Percentiles rank a stretch among this genome's conserved stretches.
Evolutionary conservation across 2,329 filamentous ascomycete species (phyloP).

Genomic region (Dactylonectria macrodidyma): DNA sequence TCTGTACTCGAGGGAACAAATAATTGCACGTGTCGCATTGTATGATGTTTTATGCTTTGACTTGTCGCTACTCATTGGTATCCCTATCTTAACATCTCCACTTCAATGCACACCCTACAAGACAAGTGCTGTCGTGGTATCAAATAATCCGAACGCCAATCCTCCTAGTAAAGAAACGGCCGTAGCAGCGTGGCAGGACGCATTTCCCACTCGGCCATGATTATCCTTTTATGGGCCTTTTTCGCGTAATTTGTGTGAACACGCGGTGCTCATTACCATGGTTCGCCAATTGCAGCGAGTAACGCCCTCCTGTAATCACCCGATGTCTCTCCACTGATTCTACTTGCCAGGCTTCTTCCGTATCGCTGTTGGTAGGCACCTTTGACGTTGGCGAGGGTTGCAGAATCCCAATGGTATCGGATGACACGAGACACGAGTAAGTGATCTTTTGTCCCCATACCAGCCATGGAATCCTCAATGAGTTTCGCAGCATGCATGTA

Average conservation of each 20-base stretch:
- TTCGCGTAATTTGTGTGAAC: not conserved
- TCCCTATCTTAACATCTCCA: slow-evolving; percentile 27
- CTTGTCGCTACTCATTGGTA: slow-evolving; percentile 30
- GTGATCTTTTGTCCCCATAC: slow-evolving; percentile 88
- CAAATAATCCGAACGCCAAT: slow-evolving; percentile 36
- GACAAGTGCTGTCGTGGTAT: slow-evolving; percentile 29
- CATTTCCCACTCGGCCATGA: slow-evolving; percentile 10
- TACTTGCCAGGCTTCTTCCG: slow-evolving; percentile 74
- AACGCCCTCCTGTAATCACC: slow-evolving; percentile 86
- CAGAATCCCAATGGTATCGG: slow-evolving; percentile 85
- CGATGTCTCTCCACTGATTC: slow-evolving; percentile 87
- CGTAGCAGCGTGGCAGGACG: slow-evolving; percentile 30
- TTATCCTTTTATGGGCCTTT: not conserved
- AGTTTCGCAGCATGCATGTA: slow-evolving; percentile 86
- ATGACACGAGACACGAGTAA: slow-evolving; percentile 85
- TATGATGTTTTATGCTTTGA: not conserved
- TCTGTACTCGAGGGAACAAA: not conserved
- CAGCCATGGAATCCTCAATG: slow-evolving; percentile 90
- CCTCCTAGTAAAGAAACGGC: slow-evolving; percentile 29
- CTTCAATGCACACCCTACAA: slow-evolving; percentile 24
- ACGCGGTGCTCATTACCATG: slow-evolving; percentile 33
- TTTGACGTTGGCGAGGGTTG: slow-evolving; percentile 83
- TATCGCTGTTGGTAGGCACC: slow-evolving; percentile 82
- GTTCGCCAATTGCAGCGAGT: slow-evolving; percentile 75
- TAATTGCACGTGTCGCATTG: not conserved